A percentile compares a stretch with the other conserved stretches of the same genome.
phyloP scores from a whole-genome alignment of 1,284 basidiomycete genomes.

The Tausonia pullulans region DNA sequence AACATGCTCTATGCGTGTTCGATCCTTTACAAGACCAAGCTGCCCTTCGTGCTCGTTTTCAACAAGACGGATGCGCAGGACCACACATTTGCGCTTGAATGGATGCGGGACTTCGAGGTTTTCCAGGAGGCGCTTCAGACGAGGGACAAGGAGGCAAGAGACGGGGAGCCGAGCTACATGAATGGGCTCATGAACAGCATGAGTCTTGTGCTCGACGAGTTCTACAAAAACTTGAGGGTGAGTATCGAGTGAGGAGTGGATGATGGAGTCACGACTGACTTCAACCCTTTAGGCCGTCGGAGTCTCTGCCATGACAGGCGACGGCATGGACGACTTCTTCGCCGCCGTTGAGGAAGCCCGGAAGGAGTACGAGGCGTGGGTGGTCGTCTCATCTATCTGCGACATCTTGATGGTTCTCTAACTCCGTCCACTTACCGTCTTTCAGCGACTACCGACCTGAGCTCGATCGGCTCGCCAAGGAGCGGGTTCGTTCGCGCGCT shows the following conservation, averaged over 20 bases:
- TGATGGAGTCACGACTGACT: neutral
- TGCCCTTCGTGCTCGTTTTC: conserved; percentile 96
- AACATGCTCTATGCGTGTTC: conserved; percentile 99
- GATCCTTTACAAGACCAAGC: conserved; percentile 97
- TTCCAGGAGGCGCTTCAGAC: conserved; percentile 49
- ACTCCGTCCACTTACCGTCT: conserved; percentile 3
- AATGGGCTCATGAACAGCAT: conserved; percentile 98
- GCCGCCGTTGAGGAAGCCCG: conserved; percentile 77
- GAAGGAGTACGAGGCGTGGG: conserved; percentile 75
- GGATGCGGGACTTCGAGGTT: conserved; percentile 95
- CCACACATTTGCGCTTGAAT: conserved; percentile 85
- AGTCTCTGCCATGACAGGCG: conserved; percentile 89
- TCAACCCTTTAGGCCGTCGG: conserved; percentile 61
- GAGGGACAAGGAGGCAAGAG: conserved; percentile 42
- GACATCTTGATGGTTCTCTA: too few species aligned
- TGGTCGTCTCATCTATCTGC: conserved; percentile 15
- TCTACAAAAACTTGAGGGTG: conserved; percentile 92
- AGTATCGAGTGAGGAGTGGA: conserved; percentile 18
- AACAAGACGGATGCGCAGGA: conserved; percentile 89
- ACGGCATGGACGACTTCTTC: conserved; percentile 83
- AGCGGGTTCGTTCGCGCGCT: conserved; percentile 36
- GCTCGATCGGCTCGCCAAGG: conserved; percentile 53
- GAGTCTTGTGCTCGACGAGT: conserved; percentile 96
- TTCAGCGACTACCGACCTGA: conserved; percentile 83
- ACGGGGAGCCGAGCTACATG: conserved; percentile 94